Evolutionary conservation across 1,284 basidiomycete species (phyloP), one percentile per base, ranked within the genome.

Genomic region (Sporisorium graminicola): DNA sequence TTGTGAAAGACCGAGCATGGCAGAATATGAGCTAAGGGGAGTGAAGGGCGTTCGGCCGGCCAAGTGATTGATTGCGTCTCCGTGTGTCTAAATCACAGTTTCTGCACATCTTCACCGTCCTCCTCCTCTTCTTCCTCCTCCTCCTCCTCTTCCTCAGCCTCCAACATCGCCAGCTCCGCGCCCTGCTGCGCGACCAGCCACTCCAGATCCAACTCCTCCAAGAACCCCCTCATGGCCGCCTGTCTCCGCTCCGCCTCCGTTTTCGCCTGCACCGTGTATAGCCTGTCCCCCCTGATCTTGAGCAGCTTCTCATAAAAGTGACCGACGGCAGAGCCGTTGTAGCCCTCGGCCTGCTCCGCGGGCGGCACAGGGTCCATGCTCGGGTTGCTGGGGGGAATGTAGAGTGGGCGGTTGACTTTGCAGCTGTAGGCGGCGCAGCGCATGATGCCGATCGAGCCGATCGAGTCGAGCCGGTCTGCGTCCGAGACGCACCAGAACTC

Each of bases 401-500:
- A 89, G n/a, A 95, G 87, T 1, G 92, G 89, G 2, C 88, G 87
- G 78, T 92, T 92, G 20, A 89, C 89, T 0, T 88, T 89, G 12
- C 91, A 89, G 65, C 90, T 92, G 82, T 91, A 97, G 0, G 94
- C 94, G 2, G 93, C 90, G 80, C 92, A 95, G 0, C 95, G 89
- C 88, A 97, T 87, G 69, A 97, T 90, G 3, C 93, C 94, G 70
- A 96, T 92, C 6, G 92, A 92, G 2, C 95, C 95, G 52, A 98
- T 94, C 1, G 94, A 93, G 84, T 98, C 95, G 16, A 98, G 86
- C 47, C 94, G 89, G 83, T 97, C 95, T 0, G 94, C 94, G 84
- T 98, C 95, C 85, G 95, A 94, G 0, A 96, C 94, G 69, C 93
- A 95, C 83, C 93, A 92, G 50, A 97, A 88, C 83, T 97, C 95